A percentile compares a stretch with the other conserved stretches of the same genome.
phyloP scores from a whole-genome alignment of 1,284 basidiomycete genomes.

The Microbotryum lychnidis-dioicae region DNA sequence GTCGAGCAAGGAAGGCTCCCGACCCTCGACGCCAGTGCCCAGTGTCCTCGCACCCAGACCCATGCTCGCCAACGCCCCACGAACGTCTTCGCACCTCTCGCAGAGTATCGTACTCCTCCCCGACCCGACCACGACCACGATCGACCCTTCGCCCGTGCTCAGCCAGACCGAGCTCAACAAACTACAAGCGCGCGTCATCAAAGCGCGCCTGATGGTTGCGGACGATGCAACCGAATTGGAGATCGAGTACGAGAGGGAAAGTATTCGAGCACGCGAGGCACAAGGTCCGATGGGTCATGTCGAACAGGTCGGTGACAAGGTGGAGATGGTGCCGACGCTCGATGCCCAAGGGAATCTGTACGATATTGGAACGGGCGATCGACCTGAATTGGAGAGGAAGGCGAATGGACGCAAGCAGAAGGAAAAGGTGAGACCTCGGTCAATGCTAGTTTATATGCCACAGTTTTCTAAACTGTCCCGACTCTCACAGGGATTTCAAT shows the following conservation, averaged over 20 bases:
- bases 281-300: conserved; percentile 6
- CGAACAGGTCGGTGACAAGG: conserved; percentile 32
- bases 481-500: conserved; percentile 53
- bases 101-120: conserved; percentile 27
- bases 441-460: background rate
- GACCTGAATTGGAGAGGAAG: conserved; percentile 43
- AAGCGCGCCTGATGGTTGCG: conserved; percentile 70
- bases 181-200: conserved; percentile 83
- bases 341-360: conserved; percentile 80
- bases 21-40: conserved; percentile 64
- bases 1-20: conserved; percentile 17
- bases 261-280: conserved; percentile 11
- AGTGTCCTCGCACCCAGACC: conserved; percentile 71
- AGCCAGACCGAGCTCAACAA: conserved; percentile 65
- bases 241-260: conserved; percentile 65
- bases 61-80: conserved; percentile 28
- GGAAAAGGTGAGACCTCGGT: conserved; percentile 52
- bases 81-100: conserved; percentile 10
- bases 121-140: conserved; percentile 17
- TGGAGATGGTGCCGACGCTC: conserved; percentile 82
- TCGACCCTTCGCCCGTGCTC: conserved; percentile 36
- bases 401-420: conserved; percentile 54
- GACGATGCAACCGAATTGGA: conserved; percentile 64
- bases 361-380: conserved; percentile 66
- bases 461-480: too few species aligned